Evolutionary conservation across 345 rosid genomes (phyloP).

Genomic region (Durio zibethinus): DNA sequence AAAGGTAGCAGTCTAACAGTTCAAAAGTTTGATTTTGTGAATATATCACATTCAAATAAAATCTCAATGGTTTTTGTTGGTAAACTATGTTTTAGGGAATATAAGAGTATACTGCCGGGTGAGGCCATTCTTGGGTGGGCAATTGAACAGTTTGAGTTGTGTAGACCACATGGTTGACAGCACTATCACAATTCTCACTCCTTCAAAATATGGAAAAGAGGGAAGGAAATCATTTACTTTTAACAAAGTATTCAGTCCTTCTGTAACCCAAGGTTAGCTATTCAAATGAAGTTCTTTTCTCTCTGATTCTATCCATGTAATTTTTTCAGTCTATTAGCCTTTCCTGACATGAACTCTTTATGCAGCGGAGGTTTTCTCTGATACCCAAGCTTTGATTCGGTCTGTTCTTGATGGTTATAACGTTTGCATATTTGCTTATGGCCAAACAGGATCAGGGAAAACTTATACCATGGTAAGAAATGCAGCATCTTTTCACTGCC

Average conservation of each 20-base stretch:
- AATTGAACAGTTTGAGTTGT: conserved; percentile 40
- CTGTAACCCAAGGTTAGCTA: conserved; percentile 75
- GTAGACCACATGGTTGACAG: conserved; percentile 73
- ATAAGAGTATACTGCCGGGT: conserved; percentile 95
- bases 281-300: conserved; percentile 4
- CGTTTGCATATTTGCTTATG: conserved; percentile 97
- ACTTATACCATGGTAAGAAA: conserved; percentile 84
- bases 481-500: neutral
- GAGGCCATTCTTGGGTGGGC: conserved; percentile 68
- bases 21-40: conserved; percentile 9
- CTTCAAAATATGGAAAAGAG: conserved; percentile 70
- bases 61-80: conserved; percentile 11
- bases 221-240: conserved; percentile 73
- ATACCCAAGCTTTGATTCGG: conserved; percentile 75
- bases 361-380: conserved; percentile 90
- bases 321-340: neutral
- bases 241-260: conserved; percentile 84
- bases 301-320: neutral
- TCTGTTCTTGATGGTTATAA: conserved; percentile 98
- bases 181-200: conserved; percentile 49
- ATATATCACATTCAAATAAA: neutral
- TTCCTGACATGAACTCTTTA: conserved; percentile 9
- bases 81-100: conserved; percentile 50
- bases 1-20: conserved; percentile 49
- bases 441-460: conserved; percentile 98